phyloP scores from a whole-genome alignment of 495 filamentous ascomycete genomes.

The Hypoxylon fragiforme region DNA sequence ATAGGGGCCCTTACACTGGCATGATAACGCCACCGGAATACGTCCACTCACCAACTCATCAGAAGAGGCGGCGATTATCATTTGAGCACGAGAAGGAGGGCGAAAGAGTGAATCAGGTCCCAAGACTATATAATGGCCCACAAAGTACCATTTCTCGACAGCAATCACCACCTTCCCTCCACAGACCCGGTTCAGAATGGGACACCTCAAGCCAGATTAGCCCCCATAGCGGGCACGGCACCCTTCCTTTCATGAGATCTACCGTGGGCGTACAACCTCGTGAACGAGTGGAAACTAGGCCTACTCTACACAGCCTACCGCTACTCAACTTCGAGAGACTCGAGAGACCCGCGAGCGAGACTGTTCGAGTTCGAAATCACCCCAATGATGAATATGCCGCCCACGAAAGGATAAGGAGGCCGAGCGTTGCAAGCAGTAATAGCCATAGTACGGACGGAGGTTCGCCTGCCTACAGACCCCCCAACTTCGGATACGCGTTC shows the following conservation, averaged over 20 bases:
- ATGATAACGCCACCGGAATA: conserved; percentile 40
- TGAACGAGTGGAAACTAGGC: conserved; percentile 32
- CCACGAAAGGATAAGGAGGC: conserved; percentile 29
- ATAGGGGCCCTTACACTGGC: conserved; percentile 18
- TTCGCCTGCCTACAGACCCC: conserved; percentile 24
- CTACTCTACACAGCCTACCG: conserved; percentile 40
- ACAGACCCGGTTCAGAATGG: conserved; percentile 37
- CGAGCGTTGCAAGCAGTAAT: conserved; percentile 20
- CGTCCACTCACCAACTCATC: conserved; percentile 39
- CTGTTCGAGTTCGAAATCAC: conserved; percentile 24
- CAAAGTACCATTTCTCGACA: conserved; percentile 26
- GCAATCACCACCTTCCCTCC: conserved; percentile 29
- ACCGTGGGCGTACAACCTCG: conserved; percentile 21
- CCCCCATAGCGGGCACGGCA: conserved; percentile 29
- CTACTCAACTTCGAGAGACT: conserved; percentile 35
- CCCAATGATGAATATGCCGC: conserved; percentile 28
- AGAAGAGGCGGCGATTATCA: conserved; percentile 44
- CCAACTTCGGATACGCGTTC: conserved; percentile 26
- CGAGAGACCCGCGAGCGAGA: conserved; percentile 14
- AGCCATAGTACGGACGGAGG: conserved; percentile 25
- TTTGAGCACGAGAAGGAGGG: conserved; percentile 35
- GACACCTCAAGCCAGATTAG: conserved; percentile 30
- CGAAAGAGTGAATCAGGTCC: conserved; percentile 36
- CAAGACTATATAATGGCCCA: conserved; percentile 39
- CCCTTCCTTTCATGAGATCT: conserved; percentile 33